Evolutionary conservation across 2,329 filamentous ascomycete species (phyloP), one percentile per base, ranked within the genome.

Genomic region (Alternaria ethzedia): DNA sequence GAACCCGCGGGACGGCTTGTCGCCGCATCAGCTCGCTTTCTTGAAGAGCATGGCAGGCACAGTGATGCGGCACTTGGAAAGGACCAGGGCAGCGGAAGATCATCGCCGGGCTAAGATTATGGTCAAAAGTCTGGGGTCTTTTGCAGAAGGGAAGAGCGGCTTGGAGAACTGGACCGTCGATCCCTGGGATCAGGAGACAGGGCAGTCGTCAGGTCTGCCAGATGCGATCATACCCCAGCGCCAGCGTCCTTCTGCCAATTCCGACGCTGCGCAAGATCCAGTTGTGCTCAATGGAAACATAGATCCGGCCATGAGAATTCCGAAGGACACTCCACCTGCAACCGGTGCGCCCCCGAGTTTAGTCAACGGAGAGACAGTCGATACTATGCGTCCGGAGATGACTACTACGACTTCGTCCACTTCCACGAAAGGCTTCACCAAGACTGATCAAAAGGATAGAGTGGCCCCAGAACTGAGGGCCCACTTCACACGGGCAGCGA

Each of bases 21-120:
- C 78, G 11, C 70, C 80, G 0, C 81, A 81, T 9, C 84, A 88
- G 54, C 65, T 85, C 2, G 80, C 83, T 21, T 89, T 87, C 52
- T 79, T 91, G 73, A 82, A 85, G 46, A 87, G 88, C 44, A 82
- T 90, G 77, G 75, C 76, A 0, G 79, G 80, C 17, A 85, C 87
- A 5, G 82, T 88, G 5, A 88, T 89, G 80, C 84, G 88, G 41
- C 88, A 90, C 61, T 75, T 91, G 9, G 87, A 89, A 77, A 86
- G 82, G 81, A 86, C 81, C 47, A 82, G 83, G 66, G 83, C 81
- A 64, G 84, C 79, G 57, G 85, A 82, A 59, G 86, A 84, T 68
- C 86, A 84, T 68, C 84, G 81, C 70, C 83, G 82, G 68, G 86
- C 82, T 44, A 87, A 83, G 65, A 84, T 82, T 70, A 89, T 85